These are phyloP conservation scores for Taiwanofungus camphoratus DNA, from an alignment of 1,284 basidiomycete species.

Conservation along the genomic window DNA sequence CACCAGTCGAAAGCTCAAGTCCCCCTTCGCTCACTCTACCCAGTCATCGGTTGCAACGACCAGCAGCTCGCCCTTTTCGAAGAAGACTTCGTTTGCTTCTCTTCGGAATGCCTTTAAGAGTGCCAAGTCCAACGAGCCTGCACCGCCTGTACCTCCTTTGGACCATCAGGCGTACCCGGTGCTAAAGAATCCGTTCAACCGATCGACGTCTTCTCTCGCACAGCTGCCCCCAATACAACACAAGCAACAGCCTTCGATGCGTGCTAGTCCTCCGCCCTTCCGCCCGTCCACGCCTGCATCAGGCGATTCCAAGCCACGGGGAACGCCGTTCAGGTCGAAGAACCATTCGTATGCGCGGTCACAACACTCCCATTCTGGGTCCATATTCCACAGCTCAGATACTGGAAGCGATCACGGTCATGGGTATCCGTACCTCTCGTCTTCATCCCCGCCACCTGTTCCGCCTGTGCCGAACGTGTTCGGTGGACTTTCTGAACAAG, in stretches of 20 bases:
- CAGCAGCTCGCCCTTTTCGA: conserved; percentile 51
- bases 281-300: conserved; percentile 64
- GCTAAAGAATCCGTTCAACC: conserved; percentile 74
- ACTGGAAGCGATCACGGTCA: conserved; percentile 61
- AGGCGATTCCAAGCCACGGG: conserved; percentile 37
- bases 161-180: conserved; percentile 63
- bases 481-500: conserved; percentile 34
- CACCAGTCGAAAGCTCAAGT: conserved; percentile 35
- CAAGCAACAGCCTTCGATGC: conserved; percentile 29
- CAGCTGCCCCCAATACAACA: conserved; percentile 30
- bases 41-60: conserved; percentile 61
- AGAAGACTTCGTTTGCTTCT: conserved; percentile 83
- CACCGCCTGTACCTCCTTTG: conserved; percentile 63
- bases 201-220: conserved; percentile 67
- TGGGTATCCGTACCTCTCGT: conserved; percentile 29
- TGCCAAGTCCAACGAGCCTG: conserved; percentile 41
- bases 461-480: conserved; percentile 65
- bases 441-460: conserved; percentile 67
- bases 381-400: conserved; percentile 64
- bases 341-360: conserved; percentile 58
- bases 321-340: conserved; percentile 39
- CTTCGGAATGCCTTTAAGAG: conserved; percentile 86
- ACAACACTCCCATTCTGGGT: conserved; percentile 69
- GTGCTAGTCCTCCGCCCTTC: conserved; percentile 37
- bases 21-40: conserved; percentile 59